Evolutionary conservation across 2,329 filamentous ascomycete species (phyloP).

Genomic region (Capronia epimyces): DNA sequence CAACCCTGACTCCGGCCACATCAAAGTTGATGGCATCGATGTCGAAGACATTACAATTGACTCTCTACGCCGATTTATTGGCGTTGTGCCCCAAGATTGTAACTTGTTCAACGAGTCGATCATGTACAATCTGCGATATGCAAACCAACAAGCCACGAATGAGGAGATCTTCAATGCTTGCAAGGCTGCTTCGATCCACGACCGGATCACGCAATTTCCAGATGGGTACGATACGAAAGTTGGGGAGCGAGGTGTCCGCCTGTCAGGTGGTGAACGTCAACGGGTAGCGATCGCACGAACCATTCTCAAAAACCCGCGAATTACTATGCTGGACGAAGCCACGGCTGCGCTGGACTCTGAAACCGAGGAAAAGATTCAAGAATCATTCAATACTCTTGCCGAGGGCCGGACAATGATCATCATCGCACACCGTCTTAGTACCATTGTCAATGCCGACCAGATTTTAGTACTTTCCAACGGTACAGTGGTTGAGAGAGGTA

Average conservation of each 20-base stretch:
- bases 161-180: constrained; percentile 79
- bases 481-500: constrained; percentile 70
- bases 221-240: constrained; percentile 86
- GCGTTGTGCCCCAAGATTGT: constrained; percentile 94
- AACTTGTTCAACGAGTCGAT: constrained; percentile 90
- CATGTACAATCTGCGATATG: constrained; percentile 92
- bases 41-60: constrained; percentile 86
- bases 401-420: constrained; percentile 87
- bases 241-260: constrained; percentile 77
- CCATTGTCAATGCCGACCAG: constrained; percentile 78
- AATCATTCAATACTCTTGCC: constrained; percentile 73
- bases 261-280: constrained; percentile 90
- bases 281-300: constrained; percentile 89
- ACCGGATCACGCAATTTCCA: constrained; percentile 83
- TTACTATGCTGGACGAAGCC: constrained; percentile 90
- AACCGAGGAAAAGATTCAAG: constrained; percentile 89
- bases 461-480: constrained; percentile 74
- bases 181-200: constrained; percentile 81
- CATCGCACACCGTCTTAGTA: constrained; percentile 85
- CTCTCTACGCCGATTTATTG: constrained; percentile 84
- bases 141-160: constrained; percentile 72
- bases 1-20: constrained; percentile 72
- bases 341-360: constrained; percentile 87
- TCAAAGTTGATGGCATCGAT: constrained; percentile 77
- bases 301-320: constrained; percentile 83